Evolutionary conservation across 2,329 filamentous ascomycete genomes (phyloP), one percentile per base, ranked within the genome.

Genomic region (Sporothrix dimorphospora): DNA sequence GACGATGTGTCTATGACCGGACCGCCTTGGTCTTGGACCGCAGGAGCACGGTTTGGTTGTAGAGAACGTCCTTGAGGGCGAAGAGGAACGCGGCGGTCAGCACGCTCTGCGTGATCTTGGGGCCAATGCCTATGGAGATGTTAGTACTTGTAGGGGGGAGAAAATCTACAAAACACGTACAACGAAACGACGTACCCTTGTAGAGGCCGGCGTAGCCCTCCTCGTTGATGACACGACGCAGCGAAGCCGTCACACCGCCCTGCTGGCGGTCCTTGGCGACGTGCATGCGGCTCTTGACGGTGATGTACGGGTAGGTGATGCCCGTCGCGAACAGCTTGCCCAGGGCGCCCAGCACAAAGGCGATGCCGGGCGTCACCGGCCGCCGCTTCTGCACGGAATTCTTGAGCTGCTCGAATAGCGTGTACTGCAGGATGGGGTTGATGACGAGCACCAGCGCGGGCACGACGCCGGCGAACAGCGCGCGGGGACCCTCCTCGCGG

Each of bases 381-480:
- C 73, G 73, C 11, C 79, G 79, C 27, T 77, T 92, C 88, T 98
- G 95, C 72, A 98, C 83, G 34, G 87, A 78, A 81, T 98, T 97
- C 89, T 98, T 98, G 84, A 98, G 85, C 85, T 99, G 95, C 86
- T 99, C 96, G 78, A 98, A 99, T 71, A 99, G 92, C 19, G 96
- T 99, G 83, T 99, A 99, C 84, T 99, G 96, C 75, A 99, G 85
- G 76, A 99, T 99, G 4, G 96, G 96, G 85, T 99, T 99, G 84
- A 98, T 94, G 79, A 99, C 96, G 75, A 99, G 87, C 76, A 99
- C 90, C 76, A 99, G 85, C 0, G 96, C 96, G 11, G 96, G 96
- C 73, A 98, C 87, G 69, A 99, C 95, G 74, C 96, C 96, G 4
- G 94, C 88, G 81, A 99, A 99, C 45, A 99, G 89, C 11, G 94